Conservation (phyloP, 148 eudicot genomes). For the Fagopyrum tataricum region DNA sequence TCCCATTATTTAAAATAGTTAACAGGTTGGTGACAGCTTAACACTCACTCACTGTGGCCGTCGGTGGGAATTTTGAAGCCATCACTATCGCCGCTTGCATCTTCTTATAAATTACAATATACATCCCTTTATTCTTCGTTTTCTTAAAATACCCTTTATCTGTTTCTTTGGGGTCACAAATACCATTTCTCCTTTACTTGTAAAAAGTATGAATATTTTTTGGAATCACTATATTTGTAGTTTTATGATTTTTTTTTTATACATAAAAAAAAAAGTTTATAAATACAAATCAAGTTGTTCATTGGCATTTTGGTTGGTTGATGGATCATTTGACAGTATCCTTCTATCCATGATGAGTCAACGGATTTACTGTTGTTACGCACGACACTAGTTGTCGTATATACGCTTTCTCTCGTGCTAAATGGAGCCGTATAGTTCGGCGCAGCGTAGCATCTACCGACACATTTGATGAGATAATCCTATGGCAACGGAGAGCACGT, state of each 20-base stretch:
- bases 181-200: too few species aligned
- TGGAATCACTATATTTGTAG: too few species aligned
- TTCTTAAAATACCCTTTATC: too few species aligned
- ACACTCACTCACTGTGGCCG: not conserved
- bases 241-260: too few species aligned
- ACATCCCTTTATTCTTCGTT: too few species aligned
- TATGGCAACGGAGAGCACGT: not conserved
- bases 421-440: not conserved
- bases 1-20: not conserved
- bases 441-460: constrained; percentile 3
- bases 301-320: not conserved
- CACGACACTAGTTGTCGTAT: not conserved
- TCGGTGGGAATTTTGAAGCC: not conserved
- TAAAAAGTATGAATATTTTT: too few species aligned
- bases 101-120: too few species aligned
- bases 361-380: not conserved
- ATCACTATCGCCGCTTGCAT: too few species aligned
- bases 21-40: constrained; percentile 2
- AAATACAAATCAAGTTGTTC: too few species aligned
- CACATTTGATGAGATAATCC: not conserved
- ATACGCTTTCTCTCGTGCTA: not conserved
- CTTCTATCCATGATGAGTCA: not conserved
- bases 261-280: too few species aligned
- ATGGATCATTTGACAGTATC: not conserved
- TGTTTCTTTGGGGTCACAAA: too few species aligned